Evolutionary conservation across 495 filamentous ascomycete species (phyloP).

Genomic region (Aspergillus steynii): DNA sequence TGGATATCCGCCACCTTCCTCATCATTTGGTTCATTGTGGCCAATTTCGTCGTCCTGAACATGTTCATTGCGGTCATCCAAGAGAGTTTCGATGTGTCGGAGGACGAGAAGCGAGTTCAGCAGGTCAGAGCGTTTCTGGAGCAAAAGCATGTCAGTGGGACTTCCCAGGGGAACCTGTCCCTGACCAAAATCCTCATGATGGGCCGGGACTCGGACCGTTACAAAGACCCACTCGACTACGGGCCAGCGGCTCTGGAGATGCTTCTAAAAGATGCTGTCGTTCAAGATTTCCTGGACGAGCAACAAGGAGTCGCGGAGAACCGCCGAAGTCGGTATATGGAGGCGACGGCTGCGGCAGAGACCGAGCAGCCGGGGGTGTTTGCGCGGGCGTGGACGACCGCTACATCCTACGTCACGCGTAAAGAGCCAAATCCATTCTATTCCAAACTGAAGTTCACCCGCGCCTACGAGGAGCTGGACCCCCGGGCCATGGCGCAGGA

Average conservation of each 20-base stretch:
- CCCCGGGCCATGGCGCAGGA: slow-evolving; percentile 85
- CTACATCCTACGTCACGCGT: slow-evolving; percentile 54
- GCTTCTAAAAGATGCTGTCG: slow-evolving; percentile 92
- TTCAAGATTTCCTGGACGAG: slow-evolving; percentile 92
- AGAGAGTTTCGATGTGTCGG: slow-evolving; percentile 99
- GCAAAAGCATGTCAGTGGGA: slow-evolving; percentile 77
- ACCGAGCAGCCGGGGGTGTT: slow-evolving; percentile 53
- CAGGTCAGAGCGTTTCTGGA: slow-evolving; percentile 94
- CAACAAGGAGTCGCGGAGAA: slow-evolving; percentile 31
- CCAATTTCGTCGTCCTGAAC: slow-evolving; percentile 95
- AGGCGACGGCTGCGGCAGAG: slow-evolving; percentile 28
- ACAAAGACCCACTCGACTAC: slow-evolving; percentile 83
- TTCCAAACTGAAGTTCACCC: slow-evolving; percentile 72
- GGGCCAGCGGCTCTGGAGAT: slow-evolving; percentile 87
- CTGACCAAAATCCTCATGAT: slow-evolving; percentile 86
- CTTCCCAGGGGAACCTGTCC: slow-evolving; percentile 70
- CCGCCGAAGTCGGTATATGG: slow-evolving; percentile 29
- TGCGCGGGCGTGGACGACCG: slow-evolving; percentile 57
- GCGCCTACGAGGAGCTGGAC: slow-evolving; percentile 73
- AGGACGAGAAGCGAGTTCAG: slow-evolving; percentile 95
- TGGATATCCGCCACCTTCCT: slow-evolving; percentile 96
- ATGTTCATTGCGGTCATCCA: slow-evolving; percentile 99
- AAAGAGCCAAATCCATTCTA: slow-evolving; percentile 95
- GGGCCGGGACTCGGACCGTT: slow-evolving; percentile 60
- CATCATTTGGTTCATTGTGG: slow-evolving; percentile 91